Conservation (phyloP, 768 basidiomycete species). For the Hirschioporus abietinus region DNA sequence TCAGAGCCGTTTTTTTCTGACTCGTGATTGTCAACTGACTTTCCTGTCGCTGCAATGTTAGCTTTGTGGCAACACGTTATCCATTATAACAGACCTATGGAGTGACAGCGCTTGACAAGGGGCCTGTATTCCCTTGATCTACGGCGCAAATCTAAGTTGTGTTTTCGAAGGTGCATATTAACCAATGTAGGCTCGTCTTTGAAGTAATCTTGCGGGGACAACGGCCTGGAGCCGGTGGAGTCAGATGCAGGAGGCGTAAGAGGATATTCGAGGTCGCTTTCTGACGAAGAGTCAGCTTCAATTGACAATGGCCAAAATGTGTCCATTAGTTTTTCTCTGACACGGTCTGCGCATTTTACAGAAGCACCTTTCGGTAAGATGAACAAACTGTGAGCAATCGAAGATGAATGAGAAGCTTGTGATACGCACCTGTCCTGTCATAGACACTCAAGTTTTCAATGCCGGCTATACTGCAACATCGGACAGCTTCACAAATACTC, state of each 20-base stretch:
- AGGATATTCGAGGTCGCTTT: slow-evolving; percentile 63
- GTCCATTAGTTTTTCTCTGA: background rate
- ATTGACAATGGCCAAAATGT: background rate
- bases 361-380: slow-evolving; percentile 32
- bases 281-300: slow-evolving; percentile 22
- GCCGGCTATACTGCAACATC: slow-evolving; percentile 61
- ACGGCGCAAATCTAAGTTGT: background rate
- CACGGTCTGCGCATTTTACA: slow-evolving; percentile 21
- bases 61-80: background rate
- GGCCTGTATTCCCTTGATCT: slow-evolving; percentile 9
- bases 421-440: slow-evolving; percentile 58
- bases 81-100: slow-evolving; percentile 13
- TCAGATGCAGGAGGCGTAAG: slow-evolving; percentile 77
- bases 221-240: slow-evolving; percentile 56
- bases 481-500: slow-evolving; percentile 45
- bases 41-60: background rate
- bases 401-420: background rate
- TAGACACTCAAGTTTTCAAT: slow-evolving; percentile 65
- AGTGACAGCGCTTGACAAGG: slow-evolving; percentile 17
- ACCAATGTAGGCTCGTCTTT: slow-evolving; percentile 1
- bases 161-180: background rate
- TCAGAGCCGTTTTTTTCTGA: background rate
- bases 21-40: background rate
- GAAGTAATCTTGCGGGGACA: slow-evolving; percentile 37
- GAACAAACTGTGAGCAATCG: slow-evolving; percentile 2